Evolutionary conservation across 768 basidiomycete genomes (phyloP), one percentile per base, ranked within the genome.

Genomic region (Cystoderma amianthinum): DNA sequence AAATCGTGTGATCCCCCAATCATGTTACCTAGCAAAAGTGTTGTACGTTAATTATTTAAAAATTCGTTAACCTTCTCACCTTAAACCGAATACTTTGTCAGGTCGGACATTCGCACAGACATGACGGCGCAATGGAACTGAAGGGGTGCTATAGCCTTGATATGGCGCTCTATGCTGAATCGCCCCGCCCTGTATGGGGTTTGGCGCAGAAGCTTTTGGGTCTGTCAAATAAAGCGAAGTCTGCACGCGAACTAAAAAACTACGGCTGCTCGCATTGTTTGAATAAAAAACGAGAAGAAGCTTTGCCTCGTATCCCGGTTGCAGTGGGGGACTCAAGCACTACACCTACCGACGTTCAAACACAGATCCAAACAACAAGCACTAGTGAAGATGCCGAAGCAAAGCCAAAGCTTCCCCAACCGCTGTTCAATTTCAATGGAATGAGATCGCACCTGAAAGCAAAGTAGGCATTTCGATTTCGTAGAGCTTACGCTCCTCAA

Each of bases 51-150:
- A 23, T 4, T 44, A 30, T 16, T 2, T 17, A 15, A 16, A 18
- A 10, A 13, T 15, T 9, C n/a, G n/a, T n/a, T n/a, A n/a, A n/a
- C n/a, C n/a, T n/a, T n/a, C n/a, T n/a, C n/a, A n/a, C n/a, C n/a
- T n/a, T n/a, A n/a, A n/a, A n/a, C n/a, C n/a, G n/a, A n/a, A n/a
- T n/a, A n/a, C n/a, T n/a, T n/a, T n/a, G n/a, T n/a, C 51, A 85
- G 82, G 58, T 72, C 23, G 75, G 76, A 0, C 83, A 85, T 53
- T 71, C 69, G 32, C 76, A 79, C 45, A 71, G 83, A n/a, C 83
- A 85, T 47, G 68, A 76, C 0, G n/a, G n/a, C n/a, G 50, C 59
- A 5, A 76, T 76, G 70, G 35, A 63, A 15, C 48, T 83, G 37
- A 48, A 58, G 7, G 23, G 23, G 22, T 39, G 36, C 39, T 37